Conservation (phyloP, 352 stramenopile genomes). For the Phytophthora vignae region DNA sequence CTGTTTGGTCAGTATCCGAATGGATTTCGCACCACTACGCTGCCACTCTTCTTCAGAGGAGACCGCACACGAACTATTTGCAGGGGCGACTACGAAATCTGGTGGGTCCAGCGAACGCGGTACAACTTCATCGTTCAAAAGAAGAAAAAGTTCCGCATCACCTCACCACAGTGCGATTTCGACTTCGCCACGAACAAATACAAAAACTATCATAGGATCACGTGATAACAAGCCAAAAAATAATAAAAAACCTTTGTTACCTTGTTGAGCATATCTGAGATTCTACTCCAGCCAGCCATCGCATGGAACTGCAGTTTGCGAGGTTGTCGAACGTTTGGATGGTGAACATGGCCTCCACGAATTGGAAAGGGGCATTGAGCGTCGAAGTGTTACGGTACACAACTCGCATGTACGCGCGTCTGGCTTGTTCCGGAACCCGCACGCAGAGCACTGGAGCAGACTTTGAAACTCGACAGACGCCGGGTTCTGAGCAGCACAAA, state of each 20-base stretch:
- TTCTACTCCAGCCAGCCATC: constrained; percentile 30
- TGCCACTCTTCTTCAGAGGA: constrained; percentile 77
- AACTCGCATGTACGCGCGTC: constrained; percentile 60
- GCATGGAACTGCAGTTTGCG: constrained; percentile 10
- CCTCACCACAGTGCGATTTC: constrained; percentile 76
- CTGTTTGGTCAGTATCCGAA: constrained; percentile 76
- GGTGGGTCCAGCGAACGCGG: constrained; percentile 86
- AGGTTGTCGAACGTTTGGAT: constrained; percentile 19
- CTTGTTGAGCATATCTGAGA: neutral
- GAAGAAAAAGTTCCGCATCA: constrained; percentile 77
- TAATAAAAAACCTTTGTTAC: neutral
- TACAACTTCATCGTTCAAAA: constrained; percentile 89
- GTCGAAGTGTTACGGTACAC: constrained; percentile 52
- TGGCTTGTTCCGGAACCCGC: constrained; percentile 69
- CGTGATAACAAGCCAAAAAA: constrained; percentile 12
- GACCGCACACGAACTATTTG: constrained; percentile 73
- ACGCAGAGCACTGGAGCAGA: constrained; percentile 68
- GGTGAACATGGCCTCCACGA: constrained; percentile 17
- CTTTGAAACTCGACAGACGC: constrained; percentile 57
- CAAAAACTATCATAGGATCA: constrained; percentile 67
- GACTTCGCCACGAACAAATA: constrained; percentile 84
- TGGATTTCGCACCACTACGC: constrained; percentile 77
- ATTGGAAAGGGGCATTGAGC: constrained; percentile 2
- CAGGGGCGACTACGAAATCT: constrained; percentile 82
- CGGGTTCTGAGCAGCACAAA: constrained; percentile 79